Base-by-base conservation (phyloP, 73 alveolate species). In the Tetrahymena elliotti region DNA sequence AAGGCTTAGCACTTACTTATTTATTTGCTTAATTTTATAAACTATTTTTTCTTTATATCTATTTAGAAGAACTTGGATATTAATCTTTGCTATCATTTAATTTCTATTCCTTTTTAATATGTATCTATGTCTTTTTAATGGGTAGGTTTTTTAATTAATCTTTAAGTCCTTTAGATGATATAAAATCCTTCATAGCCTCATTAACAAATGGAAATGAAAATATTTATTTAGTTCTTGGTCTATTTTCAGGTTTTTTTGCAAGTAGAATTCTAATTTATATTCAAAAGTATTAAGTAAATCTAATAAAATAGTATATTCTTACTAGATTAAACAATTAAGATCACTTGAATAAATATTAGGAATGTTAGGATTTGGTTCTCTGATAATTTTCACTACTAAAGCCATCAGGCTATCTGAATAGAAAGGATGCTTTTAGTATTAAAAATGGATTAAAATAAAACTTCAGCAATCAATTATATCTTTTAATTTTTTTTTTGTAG, bases 341-440 rank as follows among this genome's bases (percentile, higher is more conserved):
- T 94, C 96, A 18, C 93, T 84, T 40, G 99, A 97, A 96, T 98
- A 99, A 38, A 88, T 84, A 31, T 93, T 47, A 16, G 99, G 99
- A 84, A 99, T 98, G 6, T 99, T 99, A 36, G 95, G 98, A 93
- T 97, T 96, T 93, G 97, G 93, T 37, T 98, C 99, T 84, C 96
- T 96, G 24, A 97, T 98, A 38, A 99, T 98, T 93, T 97, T 98
- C 35, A 95, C 95, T 27, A 97, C 99, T 33, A 99, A 93, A 16
- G 99, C 99, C 53, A 97, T 95, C 35, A 99, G 93, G 94, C 97
- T 99, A 34, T 98, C 99, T 15, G 99, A 99, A 38, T 98, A 96
- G 97, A 99, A 99, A 8, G 99, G 99, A 95, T 98, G 99, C 94
- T 96, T 95, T 35, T 97, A 95, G 41, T 98, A 88, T 68, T 68